These are phyloP conservation scores for Juncus effusus DNA, from an alignment of 176 grass and related monocot species.

Conservation along the genomic window DNA sequence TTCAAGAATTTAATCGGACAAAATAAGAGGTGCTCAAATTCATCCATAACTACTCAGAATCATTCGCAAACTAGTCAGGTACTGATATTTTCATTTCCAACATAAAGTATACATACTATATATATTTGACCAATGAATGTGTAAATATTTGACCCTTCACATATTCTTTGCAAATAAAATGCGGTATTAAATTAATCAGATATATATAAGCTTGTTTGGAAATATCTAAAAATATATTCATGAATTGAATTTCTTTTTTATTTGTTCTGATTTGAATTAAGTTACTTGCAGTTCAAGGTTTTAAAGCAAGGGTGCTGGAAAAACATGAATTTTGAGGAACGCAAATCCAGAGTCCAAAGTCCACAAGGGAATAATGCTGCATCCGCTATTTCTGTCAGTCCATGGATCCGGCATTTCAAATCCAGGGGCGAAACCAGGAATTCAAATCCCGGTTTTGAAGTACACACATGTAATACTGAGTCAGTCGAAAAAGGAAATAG, in stretches of 20 bases:
- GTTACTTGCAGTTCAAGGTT: constrained; percentile 29
- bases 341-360: constrained; percentile 27
- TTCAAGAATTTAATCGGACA: constrained; percentile 34
- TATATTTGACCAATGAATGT: not conserved
- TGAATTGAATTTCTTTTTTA: constrained; percentile 4
- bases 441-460: not conserved
- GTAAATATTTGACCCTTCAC: not conserved
- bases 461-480: not conserved
- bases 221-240: not conserved
- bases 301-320: constrained; percentile 26
- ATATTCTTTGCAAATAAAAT: not conserved
- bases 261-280: constrained; percentile 1
- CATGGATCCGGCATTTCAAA: constrained; percentile 25
- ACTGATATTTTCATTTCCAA: constrained; percentile 17
- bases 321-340: constrained; percentile 32
- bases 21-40: constrained; percentile 20
- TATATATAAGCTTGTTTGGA: not conserved
- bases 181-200: not conserved
- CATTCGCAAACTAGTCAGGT: constrained; percentile 29
- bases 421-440: constrained; percentile 2
- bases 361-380: constrained; percentile 7
- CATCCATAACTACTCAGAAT: constrained; percentile 31
- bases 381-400: constrained; percentile 20
- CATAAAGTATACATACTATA: not conserved
- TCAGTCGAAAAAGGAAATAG: not conserved